Conservation (phyloP, 768 basidiomycete species). For the Leucocoprinus sp. region DNA sequence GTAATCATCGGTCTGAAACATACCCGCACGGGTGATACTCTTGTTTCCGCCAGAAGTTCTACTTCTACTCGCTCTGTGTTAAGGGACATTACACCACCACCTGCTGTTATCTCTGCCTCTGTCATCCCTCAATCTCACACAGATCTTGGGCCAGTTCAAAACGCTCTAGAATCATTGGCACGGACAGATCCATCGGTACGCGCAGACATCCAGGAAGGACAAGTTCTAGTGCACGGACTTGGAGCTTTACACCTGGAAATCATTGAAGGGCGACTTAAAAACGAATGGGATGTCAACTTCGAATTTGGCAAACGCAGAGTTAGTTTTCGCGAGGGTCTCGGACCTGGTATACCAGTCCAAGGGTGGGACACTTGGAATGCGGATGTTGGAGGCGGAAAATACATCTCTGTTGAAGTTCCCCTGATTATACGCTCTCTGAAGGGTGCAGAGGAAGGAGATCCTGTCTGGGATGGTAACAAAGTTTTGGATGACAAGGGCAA, state of each 20-base stretch:
- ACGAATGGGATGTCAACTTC: slow-evolving; percentile 74
- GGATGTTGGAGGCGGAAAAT: slow-evolving; percentile 49
- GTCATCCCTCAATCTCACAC: slow-evolving; percentile 75
- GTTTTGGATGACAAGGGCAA: slow-evolving; percentile 49
- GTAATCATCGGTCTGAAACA: slow-evolving; percentile 77
- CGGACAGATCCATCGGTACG: slow-evolving; percentile 91
- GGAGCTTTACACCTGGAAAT: slow-evolving; percentile 88
- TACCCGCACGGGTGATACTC: slow-evolving; percentile 83
- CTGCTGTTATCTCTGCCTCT: slow-evolving; percentile 80
- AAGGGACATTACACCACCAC: slow-evolving; percentile 64
- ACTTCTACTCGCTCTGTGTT: slow-evolving; percentile 32
- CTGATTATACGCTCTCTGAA: slow-evolving; percentile 48
- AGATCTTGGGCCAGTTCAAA: slow-evolving; percentile 70
- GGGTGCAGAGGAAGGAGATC: slow-evolving; percentile 52
- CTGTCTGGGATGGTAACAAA: slow-evolving; percentile 71
- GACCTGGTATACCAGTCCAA: slow-evolving; percentile 20
- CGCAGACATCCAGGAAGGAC: slow-evolving; percentile 72
- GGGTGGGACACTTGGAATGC: slow-evolving; percentile 48
- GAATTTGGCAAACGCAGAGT: slow-evolving; percentile 73
- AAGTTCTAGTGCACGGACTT: slow-evolving; percentile 75
- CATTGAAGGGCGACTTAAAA: slow-evolving; percentile 67
- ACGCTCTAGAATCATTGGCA: slow-evolving; percentile 59
- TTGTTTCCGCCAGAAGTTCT: slow-evolving; percentile 46
- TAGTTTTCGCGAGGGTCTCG: slow-evolving; percentile 66
- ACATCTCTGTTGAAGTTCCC: slow-evolving; percentile 39